Conservation (phyloP, 2,329 filamentous ascomycete species). For the Epichloe sp. region DNA sequence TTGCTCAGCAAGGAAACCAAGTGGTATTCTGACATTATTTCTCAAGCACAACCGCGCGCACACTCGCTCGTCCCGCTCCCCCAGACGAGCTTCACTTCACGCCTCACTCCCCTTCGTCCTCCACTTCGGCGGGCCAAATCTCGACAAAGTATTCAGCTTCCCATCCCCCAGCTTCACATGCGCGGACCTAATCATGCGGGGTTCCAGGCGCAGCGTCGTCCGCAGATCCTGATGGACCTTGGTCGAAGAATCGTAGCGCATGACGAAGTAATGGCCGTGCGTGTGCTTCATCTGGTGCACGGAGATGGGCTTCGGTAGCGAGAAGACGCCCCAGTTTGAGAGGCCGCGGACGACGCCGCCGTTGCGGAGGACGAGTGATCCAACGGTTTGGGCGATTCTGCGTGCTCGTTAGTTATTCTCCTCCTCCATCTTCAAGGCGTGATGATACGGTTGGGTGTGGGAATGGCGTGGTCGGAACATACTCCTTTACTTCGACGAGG, state of each 20-base stretch:
- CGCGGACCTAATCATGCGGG: slow-evolving; percentile 75
- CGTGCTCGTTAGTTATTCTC: neutral
- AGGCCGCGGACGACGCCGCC: slow-evolving; percentile 86
- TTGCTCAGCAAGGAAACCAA: no score
- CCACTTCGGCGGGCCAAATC: slow-evolving; percentile 39
- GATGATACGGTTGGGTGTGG: no score
- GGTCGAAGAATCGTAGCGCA: slow-evolving; percentile 80
- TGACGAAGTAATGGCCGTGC: slow-evolving; percentile 89
- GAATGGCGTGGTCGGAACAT: slow-evolving; percentile 23
- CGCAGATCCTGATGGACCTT: slow-evolving; percentile 62
- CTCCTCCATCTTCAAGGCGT: no score
- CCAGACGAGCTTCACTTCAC: slow-evolving; percentile 12
- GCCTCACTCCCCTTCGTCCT: slow-evolving; percentile 21
- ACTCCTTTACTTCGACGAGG: slow-evolving; percentile 91
- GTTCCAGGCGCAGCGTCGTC: slow-evolving; percentile 69
- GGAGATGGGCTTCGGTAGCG: slow-evolving; percentile 65
- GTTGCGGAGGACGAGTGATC: slow-evolving; percentile 66
- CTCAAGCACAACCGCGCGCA: neutral
- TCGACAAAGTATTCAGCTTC: slow-evolving; percentile 37
- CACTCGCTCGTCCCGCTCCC: neutral
- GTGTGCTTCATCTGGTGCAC: slow-evolving; percentile 75
- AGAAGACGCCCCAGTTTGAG: slow-evolving; percentile 90
- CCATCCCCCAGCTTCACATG: slow-evolving; percentile 73
- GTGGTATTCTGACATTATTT: neutral
- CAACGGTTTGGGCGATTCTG: slow-evolving; percentile 79